Conservation (phyloP, 257 asterid genomes). For the Penstemon davidsonii region DNA sequence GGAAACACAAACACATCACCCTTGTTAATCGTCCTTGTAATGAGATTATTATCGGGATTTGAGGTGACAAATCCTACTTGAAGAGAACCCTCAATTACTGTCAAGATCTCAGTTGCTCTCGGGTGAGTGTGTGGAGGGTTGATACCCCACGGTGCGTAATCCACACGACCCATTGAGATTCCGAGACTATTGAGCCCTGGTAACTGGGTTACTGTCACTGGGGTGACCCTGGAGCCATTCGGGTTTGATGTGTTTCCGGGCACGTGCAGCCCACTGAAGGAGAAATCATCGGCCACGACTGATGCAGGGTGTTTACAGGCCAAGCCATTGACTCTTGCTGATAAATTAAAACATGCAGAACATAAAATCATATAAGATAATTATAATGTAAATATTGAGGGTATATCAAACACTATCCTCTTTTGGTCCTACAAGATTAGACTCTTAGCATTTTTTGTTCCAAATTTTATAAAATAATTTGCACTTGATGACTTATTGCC, state of each 20-base stretch:
- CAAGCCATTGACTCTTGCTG: slow-evolving; percentile 42
- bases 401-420: too few species aligned
- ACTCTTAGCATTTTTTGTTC: too few species aligned
- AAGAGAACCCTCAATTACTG: slow-evolving; percentile 32
- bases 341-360: slow-evolving; percentile 2
- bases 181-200: slow-evolving; percentile 49
- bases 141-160: slow-evolving; percentile 44
- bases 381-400: too few species aligned
- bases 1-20: slow-evolving; percentile 47
- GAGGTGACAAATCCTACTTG: slow-evolving; percentile 40
- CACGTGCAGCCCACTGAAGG: slow-evolving; percentile 40
- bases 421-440: too few species aligned
- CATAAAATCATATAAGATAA: neutral
- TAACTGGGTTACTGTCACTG: slow-evolving; percentile 36
- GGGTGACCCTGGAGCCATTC: slow-evolving; percentile 35
- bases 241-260: slow-evolving; percentile 42
- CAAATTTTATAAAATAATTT: too few species aligned
- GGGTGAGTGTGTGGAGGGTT: slow-evolving; percentile 52
- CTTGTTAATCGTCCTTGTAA: slow-evolving; percentile 29
- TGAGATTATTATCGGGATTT: slow-evolving; percentile 31
- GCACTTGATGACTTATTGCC: too few species aligned
- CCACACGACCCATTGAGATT: slow-evolving; percentile 40
- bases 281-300: slow-evolving; percentile 36
- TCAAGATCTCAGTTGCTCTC: slow-evolving; percentile 43
- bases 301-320: slow-evolving; percentile 33